phyloP scores from a whole-genome alignment of 2,329 filamentous ascomycete species.

The Fusarium sp. region DNA sequence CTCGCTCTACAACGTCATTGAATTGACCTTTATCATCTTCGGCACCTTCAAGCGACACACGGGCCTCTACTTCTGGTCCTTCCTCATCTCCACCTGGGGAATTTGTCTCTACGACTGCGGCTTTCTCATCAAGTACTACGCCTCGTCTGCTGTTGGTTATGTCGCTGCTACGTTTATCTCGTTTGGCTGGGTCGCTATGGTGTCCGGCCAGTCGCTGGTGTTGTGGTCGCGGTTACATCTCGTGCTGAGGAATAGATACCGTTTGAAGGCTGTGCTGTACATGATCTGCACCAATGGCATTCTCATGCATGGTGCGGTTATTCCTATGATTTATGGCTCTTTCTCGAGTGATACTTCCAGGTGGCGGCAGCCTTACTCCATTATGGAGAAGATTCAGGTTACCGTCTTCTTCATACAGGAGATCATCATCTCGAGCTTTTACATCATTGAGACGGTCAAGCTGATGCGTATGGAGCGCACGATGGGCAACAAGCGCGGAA shows the following conservation, averaged over 20 bases:
- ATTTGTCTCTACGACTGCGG: slow-evolving; percentile 57
- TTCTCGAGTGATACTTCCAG: slow-evolving; percentile 51
- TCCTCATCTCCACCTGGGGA: slow-evolving; percentile 52
- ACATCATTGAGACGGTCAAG: slow-evolving; percentile 65
- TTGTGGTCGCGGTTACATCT: slow-evolving; percentile 73
- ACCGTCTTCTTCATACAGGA: slow-evolving; percentile 69
- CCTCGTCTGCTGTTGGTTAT: slow-evolving; percentile 35
- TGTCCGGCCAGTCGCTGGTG: slow-evolving; percentile 72
- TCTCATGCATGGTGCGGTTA: slow-evolving; percentile 65
- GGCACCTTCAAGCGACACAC: slow-evolving; percentile 52
- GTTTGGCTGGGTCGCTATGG: slow-evolving; percentile 59
- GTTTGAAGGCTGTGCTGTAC: slow-evolving; percentile 62
- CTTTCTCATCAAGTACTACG: slow-evolving; percentile 58
- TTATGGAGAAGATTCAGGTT: slow-evolving; percentile 68
- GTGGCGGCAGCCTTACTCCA: slow-evolving; percentile 53
- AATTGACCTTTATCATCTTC: slow-evolving; percentile 54
- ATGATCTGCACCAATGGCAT: slow-evolving; percentile 70
- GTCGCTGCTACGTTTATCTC: slow-evolving; percentile 40
- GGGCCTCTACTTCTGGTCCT: slow-evolving; percentile 57
- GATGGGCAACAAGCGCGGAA: slow-evolving; percentile 41
- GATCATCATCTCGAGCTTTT: slow-evolving; percentile 64
- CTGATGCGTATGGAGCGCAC: slow-evolving; percentile 60
- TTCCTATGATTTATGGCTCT: slow-evolving; percentile 66
- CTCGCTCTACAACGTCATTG: slow-evolving; percentile 53
- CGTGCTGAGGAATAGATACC: slow-evolving; percentile 62